Conservation (phyloP, 78 protist genomes). For the Dictyostelium intermedium region DNA sequence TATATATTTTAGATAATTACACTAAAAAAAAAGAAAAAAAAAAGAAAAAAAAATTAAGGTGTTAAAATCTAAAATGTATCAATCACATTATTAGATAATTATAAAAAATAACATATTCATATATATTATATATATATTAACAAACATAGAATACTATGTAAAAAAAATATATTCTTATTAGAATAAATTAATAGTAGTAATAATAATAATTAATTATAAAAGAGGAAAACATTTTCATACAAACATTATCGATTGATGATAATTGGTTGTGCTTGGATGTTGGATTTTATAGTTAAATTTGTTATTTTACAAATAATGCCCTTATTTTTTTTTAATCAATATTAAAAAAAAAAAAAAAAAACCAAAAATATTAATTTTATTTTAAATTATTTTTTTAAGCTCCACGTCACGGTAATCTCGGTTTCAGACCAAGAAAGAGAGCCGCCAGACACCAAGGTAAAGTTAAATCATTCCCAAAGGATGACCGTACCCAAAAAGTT, state of each 20-base stretch:
- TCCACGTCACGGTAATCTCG: slow-evolving; percentile 99
- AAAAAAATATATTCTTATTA: no score
- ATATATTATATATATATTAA: no score
- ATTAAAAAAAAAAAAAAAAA: background rate
- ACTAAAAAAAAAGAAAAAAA: no score
- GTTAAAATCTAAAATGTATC: background rate
- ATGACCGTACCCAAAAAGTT: slow-evolving; percentile 91
- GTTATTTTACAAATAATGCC: background rate
- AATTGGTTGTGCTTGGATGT: slow-evolving; percentile 74
- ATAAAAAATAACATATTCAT: background rate
- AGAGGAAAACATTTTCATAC: slow-evolving; percentile 61
- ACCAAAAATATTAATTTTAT: background rate
- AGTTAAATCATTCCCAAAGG: slow-evolving; percentile 98
- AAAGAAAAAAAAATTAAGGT: no score
- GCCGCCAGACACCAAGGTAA: slow-evolving; percentile 94
- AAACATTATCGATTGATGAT: slow-evolving; percentile 53
- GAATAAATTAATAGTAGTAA: no score
- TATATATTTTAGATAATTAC: no score
- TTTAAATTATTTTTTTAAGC: slow-evolving; percentile 48
- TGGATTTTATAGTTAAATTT: slow-evolving; percentile 4
- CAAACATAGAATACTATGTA: no score
- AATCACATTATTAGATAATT: background rate
- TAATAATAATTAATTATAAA: background rate
- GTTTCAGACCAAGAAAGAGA: slow-evolving; percentile 99
- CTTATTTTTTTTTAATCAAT: background rate